Conservation (phyloP, 176 grass and related monocot species). For the Bonia amplexicaulis region DNA sequence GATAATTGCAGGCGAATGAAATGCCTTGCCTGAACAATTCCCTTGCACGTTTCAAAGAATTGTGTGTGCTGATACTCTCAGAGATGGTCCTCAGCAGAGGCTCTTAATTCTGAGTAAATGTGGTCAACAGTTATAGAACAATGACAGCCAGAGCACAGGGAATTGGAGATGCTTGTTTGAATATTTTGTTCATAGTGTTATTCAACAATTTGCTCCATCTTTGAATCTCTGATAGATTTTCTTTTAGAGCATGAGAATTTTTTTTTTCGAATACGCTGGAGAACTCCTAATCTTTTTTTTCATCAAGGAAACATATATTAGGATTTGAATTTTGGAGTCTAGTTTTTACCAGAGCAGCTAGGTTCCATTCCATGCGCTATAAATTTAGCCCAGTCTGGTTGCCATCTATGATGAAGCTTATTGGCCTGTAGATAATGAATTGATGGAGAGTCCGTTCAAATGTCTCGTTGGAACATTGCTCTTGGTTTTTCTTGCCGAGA, state of each 20-base stretch:
- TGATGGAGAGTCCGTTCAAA: conserved; percentile 1
- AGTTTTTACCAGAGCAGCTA: background rate
- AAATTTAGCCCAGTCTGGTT: background rate
- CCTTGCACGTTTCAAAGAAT: background rate
- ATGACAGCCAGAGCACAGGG: background rate
- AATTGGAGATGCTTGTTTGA: background rate
- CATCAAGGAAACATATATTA: background rate
- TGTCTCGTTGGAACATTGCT: conserved; percentile 32
- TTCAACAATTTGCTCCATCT: background rate
- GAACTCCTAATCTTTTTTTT: background rate
- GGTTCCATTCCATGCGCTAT: background rate
- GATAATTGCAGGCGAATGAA: background rate
- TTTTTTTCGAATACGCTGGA: background rate
- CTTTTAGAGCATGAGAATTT: background rate
- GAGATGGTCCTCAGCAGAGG: background rate
- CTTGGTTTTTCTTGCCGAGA: conserved; percentile 11
- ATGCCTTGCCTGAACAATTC: background rate
- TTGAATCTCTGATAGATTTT: background rate
- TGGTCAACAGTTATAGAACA: background rate
- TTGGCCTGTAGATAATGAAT: conserved; percentile 7
- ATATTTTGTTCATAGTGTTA: background rate
- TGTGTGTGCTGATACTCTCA: background rate
- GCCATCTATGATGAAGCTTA: background rate
- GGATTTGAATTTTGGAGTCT: background rate
- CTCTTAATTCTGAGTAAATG: conserved; percentile 26